These are phyloP conservation scores for Thinopyrum elongatum DNA, from an alignment of 176 grass and related monocot species.

Conservation along the genomic window DNA sequence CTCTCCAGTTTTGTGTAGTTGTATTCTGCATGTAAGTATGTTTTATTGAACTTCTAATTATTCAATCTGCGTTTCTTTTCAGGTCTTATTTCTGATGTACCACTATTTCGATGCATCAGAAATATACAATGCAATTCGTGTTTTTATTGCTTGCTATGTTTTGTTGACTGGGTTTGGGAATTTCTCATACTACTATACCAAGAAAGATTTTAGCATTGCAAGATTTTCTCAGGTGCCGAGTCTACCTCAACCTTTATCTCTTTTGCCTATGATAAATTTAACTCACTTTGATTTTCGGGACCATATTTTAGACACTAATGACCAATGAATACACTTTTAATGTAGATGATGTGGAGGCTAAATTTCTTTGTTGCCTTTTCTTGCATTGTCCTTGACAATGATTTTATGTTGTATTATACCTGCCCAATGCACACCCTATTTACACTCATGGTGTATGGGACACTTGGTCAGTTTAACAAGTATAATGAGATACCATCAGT, in stretches of 20 bases:
- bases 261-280: background rate
- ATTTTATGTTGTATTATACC: slow-evolving; percentile 80
- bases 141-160: slow-evolving; percentile 81
- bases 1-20: background rate
- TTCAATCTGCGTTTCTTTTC: slow-evolving; percentile 17
- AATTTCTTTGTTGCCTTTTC: slow-evolving; percentile 77
- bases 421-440: slow-evolving; percentile 87
- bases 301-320: background rate
- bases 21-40: background rate
- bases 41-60: slow-evolving; percentile 13
- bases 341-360: slow-evolving; percentile 91
- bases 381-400: slow-evolving; percentile 87
- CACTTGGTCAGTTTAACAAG: slow-evolving; percentile 91
- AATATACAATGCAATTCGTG: slow-evolving; percentile 82
- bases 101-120: slow-evolving; percentile 70
- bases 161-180: slow-evolving; percentile 91
- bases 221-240: slow-evolving; percentile 68
- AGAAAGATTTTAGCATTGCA: slow-evolving; percentile 76
- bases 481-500: slow-evolving; percentile 81
- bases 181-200: slow-evolving; percentile 79
- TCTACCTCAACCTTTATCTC: slow-evolving; percentile 7
- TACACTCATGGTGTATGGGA: slow-evolving; percentile 91
- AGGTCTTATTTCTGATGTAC: slow-evolving; percentile 89
- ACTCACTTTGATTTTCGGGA: background rate
- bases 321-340: slow-evolving; percentile 3